Evolutionary conservation across 169 alveolate species (phyloP).

Genomic region (Neospora caninum): DNA sequence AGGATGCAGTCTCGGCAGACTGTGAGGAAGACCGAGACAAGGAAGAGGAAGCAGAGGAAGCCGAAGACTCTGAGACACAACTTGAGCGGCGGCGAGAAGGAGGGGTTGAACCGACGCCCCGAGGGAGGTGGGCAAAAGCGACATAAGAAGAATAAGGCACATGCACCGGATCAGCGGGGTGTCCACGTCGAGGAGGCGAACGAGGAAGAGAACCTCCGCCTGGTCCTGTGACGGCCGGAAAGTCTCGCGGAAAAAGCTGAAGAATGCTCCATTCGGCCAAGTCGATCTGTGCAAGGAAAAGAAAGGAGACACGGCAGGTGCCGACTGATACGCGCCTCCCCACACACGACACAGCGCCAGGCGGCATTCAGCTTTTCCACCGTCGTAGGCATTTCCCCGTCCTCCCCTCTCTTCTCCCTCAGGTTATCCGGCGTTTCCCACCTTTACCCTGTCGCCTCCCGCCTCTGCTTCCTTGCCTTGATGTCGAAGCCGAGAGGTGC

Average conservation of each 20-base stretch:
- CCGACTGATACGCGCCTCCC: no score
- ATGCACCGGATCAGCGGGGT: neutral
- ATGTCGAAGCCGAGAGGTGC: no score
- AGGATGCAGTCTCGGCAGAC: neutral
- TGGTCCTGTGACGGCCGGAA: neutral
- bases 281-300: conserved; percentile 1
- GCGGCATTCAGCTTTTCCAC: no score
- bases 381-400: no score
- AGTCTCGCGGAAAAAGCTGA: neutral
- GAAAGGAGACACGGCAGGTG: neutral
- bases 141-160: neutral
- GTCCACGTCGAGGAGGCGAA: neutral
- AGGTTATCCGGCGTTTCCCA: no score
- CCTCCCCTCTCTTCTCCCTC: no score
- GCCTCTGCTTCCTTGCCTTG: no score
- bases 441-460: no score
- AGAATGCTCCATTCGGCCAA: conserved; percentile 12
- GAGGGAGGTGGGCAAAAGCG: neutral
- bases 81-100: neutral
- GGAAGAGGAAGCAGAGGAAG: neutral
- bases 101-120: neutral
- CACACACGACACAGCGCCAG: no score
- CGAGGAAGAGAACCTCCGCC: neutral
- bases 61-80: neutral
- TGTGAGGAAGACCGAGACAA: neutral